These are phyloP conservation scores for Rosa rugosa DNA, from an alignment of 306 rosid species.

Conservation along the genomic window DNA sequence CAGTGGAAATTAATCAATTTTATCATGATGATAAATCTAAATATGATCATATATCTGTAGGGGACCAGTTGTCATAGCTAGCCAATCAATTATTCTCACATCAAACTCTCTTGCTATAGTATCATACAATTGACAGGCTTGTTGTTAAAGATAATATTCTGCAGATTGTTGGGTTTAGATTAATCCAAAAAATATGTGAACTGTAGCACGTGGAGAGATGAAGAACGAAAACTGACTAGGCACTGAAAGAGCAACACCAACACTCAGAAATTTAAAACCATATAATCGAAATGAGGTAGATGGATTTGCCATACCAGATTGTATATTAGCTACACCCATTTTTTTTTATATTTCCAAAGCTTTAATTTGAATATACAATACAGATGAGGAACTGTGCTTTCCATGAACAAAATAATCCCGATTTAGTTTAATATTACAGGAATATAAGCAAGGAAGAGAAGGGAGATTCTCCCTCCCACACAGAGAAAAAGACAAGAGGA, in stretches of 20 bases:
- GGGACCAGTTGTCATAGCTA: slow-evolving; percentile 13
- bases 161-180: slow-evolving; percentile 6
- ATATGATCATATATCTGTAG: background rate
- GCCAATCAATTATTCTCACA: slow-evolving; percentile 16
- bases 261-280: background rate
- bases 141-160: slow-evolving; percentile 10
- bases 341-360: background rate
- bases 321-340: background rate
- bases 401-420: slow-evolving; percentile 5
- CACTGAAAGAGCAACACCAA: slow-evolving; percentile 2
- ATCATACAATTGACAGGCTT: slow-evolving; percentile 15
- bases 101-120: background rate
- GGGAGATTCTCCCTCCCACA: slow-evolving; percentile 35
- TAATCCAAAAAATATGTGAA: slow-evolving; percentile 1
- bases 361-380: background rate
- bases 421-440: slow-evolving; percentile 15
- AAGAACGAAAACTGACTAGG: background rate
- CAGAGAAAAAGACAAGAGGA: slow-evolving; percentile 30
- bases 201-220: slow-evolving; percentile 13
- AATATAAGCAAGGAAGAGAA: slow-evolving; percentile 23
- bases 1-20: slow-evolving; percentile 2
- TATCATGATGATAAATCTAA: background rate
- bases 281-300: slow-evolving; percentile 11
- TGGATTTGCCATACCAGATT: slow-evolving; percentile 5
- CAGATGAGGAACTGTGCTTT: background rate